Base-by-base conservation (phyloP, 1,284 basidiomycete species). In the Trichosporon sp. region DNA sequence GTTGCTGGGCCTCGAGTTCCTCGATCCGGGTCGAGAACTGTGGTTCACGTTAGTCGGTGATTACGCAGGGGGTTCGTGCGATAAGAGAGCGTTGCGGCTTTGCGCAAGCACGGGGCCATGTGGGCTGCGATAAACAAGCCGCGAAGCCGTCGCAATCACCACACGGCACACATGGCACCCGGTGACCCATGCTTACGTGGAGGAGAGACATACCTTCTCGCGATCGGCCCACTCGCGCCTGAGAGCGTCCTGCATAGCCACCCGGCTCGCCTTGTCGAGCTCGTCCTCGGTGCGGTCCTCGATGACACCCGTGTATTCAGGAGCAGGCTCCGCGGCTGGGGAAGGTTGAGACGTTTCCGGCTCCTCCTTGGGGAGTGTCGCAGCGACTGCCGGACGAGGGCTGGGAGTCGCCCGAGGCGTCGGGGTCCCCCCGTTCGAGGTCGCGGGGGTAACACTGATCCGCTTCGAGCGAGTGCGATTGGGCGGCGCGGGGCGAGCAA, bases 271-370 rank as follows among this genome's bases (percentile, higher is more conserved):
- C 27, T 71, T 32, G 2, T 31, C 65, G 5, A 81, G 65, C 56
- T 77, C 76, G 18, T 77, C 76, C 62, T 80, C 80, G 13, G 71
- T 78, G 35, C 76, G 63, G 47, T 79, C 77, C 31, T 74, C 72
- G 42, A 80, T 38, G 29, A 47, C 32, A 3, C 71, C 71, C 1
- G 65, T 68, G 71, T 60, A 31, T 12, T 31, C 27, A 5, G 38
- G 38, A 2, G 38, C 38, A n/a, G 56, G 29, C 56, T 60, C 56
- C 29, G 13, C 53, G 4, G 53, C 18, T 18, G 53, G 12, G 18
- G 27, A 31, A 31, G 29, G 56, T 6, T 18, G 29, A n/a, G 56
- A 29, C 18, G 56, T 18, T n/a, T 60, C 56, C 56, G 18, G 13
- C 11, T 32, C 56, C 2, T 6, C 29, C 27, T 6, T 23, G 29